Evolutionary conservation across 345 rosid genomes (phyloP).

Genomic region (Aquilaria yunnanensis): DNA sequence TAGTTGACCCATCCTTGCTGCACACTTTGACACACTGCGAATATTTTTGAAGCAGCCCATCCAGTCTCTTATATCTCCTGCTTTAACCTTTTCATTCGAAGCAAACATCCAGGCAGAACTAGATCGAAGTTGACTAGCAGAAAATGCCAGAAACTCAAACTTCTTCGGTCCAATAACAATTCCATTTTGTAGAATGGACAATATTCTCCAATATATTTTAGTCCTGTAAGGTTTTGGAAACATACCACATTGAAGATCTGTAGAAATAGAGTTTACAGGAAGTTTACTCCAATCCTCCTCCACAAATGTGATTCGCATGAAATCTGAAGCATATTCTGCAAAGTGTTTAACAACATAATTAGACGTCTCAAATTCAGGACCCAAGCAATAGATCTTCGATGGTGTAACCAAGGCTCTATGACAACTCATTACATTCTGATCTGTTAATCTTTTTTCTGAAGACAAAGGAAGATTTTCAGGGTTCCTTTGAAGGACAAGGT

Average conservation of each 20-base stretch:
- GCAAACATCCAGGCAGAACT: conserved; percentile 97
- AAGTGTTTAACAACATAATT: conserved; percentile 82
- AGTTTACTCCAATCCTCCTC: conserved; percentile 97
- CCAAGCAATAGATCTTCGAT: conserved; percentile 74
- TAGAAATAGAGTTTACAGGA: conserved; percentile 58
- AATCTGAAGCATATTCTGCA: conserved; percentile 70
- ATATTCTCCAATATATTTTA: conserved; percentile 57
- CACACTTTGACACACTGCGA: conserved; percentile 74
- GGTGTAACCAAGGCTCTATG: conserved; percentile 85
- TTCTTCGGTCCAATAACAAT: conserved; percentile 61
- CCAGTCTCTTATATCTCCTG: conserved; percentile 83
- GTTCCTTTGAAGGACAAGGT: conserved; percentile 31
- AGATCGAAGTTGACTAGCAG: conserved; percentile 89
- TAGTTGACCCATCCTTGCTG: conserved; percentile 97
- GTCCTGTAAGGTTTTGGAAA: conserved; percentile 70
- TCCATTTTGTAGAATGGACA: conserved; percentile 67
- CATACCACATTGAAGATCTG: conserved; percentile 53
- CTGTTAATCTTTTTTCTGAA: conserved; percentile 28
- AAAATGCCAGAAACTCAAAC: conserved; percentile 88
- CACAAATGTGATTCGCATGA: conserved; percentile 80
- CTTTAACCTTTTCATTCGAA: conserved; percentile 68
- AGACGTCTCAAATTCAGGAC: conserved; percentile 88
- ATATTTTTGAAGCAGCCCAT: conserved; percentile 93
- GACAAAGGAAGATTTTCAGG: conserved; percentile 31
- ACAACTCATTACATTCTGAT: conserved; percentile 63